Percentiles rank a stretch among this genome's conserved stretches.
Evolutionary conservation across 306 rosid species (phyloP).

Genomic region (Lathyrus aphaca): DNA sequence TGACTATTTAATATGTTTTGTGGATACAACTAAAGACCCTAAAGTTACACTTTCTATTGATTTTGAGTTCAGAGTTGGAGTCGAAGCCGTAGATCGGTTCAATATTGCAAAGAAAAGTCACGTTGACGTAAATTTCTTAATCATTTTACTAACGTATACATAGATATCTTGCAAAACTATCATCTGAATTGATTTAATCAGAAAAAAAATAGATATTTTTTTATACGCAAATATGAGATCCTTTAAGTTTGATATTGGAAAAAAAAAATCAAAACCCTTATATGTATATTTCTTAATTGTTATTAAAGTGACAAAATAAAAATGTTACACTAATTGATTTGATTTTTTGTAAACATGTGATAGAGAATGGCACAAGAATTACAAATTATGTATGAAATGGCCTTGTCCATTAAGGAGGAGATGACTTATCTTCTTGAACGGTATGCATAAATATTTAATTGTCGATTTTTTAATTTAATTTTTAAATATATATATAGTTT

Average conservation of each 20-base stretch:
- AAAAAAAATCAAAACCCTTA: too few relatives aligned
- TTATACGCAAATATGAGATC: too few relatives aligned
- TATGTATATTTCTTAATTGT: too few relatives aligned
- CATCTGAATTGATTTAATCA: too few relatives aligned
- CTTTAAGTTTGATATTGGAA: too few relatives aligned
- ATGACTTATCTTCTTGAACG: slow-evolving; percentile 62
- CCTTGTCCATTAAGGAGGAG: slow-evolving; percentile 62
- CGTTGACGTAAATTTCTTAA: neutral
- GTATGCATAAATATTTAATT: slow-evolving; percentile 34
- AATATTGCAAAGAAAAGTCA: slow-evolving; percentile 8
- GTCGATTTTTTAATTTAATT: neutral
- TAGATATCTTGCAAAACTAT: too few relatives aligned
- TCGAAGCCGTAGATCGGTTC: neutral
- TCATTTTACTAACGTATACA: neutral
- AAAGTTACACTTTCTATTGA: slow-evolving; percentile 31
- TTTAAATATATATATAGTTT: neutral
- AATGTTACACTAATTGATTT: neutral
- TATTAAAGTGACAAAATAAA: too few relatives aligned
- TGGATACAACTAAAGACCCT: slow-evolving; percentile 46
- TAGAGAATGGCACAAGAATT: slow-evolving; percentile 65
- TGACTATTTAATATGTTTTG: slow-evolving; percentile 63
- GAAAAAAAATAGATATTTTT: too few relatives aligned
- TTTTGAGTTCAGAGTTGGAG: neutral
- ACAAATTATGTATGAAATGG: slow-evolving; percentile 49
- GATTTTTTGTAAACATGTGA: neutral